Percentiles rank a stretch among this genome's conserved stretches.
Evolutionary conservation across 2,329 filamentous ascomycete species (phyloP).

Genomic region (Xenoacremonium recifei): DNA sequence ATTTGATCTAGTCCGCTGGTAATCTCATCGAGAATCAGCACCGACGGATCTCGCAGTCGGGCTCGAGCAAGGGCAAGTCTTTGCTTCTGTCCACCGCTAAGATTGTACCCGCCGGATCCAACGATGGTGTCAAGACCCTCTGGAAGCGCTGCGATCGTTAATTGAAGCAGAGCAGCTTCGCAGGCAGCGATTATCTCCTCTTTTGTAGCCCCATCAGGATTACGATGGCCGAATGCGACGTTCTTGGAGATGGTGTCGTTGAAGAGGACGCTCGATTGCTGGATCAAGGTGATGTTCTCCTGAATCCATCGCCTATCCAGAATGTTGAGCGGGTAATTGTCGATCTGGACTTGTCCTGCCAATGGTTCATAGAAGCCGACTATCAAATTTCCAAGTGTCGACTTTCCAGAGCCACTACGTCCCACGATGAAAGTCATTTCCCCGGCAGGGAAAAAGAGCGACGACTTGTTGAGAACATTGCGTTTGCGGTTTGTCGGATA

Average conservation of each 20-base stretch:
- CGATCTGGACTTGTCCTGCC: slow-evolving; percentile 66
- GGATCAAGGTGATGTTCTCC: slow-evolving; percentile 74
- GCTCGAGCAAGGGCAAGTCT: slow-evolving; percentile 78
- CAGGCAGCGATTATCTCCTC: slow-evolving; percentile 61
- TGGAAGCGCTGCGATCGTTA: slow-evolving; percentile 65
- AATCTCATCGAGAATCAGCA: slow-evolving; percentile 85
- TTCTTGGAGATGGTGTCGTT: slow-evolving; percentile 77
- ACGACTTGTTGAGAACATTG: slow-evolving; percentile 58
- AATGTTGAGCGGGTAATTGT: slow-evolving; percentile 58
- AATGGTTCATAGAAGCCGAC: slow-evolving; percentile 71
- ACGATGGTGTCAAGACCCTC: slow-evolving; percentile 70
- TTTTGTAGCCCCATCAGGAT: slow-evolving; percentile 46
- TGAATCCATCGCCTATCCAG: slow-evolving; percentile 73
- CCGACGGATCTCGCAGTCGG: slow-evolving; percentile 70
- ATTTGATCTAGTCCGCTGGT: slow-evolving; percentile 82
- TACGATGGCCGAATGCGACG: slow-evolving; percentile 65
- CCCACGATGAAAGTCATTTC: slow-evolving; percentile 81
- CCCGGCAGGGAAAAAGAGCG: slow-evolving; percentile 69
- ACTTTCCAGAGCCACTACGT: slow-evolving; percentile 87
- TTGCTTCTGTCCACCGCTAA: slow-evolving; percentile 87
- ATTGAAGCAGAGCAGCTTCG: slow-evolving; percentile 65
- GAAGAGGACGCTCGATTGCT: slow-evolving; percentile 81
- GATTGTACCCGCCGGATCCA: slow-evolving; percentile 63
- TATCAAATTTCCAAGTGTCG: slow-evolving; percentile 78
- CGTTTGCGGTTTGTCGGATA: slow-evolving; percentile 71